A percentile compares a stretch with the other conserved stretches of the same genome.
These are phyloP conservation scores for Platanus orientalis DNA, from an alignment of 164 flowering plant genomes.

Conservation along the genomic window DNA sequence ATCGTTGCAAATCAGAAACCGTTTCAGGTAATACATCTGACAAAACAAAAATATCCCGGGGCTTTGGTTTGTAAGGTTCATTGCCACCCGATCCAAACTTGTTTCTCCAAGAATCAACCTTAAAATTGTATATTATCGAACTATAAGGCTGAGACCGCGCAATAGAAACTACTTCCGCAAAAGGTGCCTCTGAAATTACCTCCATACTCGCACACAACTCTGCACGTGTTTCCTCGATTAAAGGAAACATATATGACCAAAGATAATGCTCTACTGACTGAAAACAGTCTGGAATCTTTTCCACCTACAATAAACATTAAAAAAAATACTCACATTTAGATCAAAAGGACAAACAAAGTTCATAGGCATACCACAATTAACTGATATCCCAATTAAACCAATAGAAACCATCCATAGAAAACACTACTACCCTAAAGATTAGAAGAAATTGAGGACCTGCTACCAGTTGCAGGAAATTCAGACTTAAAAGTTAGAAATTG, in stretches of 20 bases:
- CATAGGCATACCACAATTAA: no score
- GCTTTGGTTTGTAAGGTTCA: conserved; percentile 45
- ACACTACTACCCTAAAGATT: no score
- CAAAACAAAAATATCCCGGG: conserved; percentile 55
- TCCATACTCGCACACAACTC: conserved; percentile 47
- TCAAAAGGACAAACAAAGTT: no score
- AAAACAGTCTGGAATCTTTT: conserved; percentile 47
- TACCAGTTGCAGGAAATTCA: no score
- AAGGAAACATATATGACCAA: conserved; percentile 41
- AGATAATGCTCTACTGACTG: conserved; percentile 41
- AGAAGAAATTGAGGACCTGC: no score
- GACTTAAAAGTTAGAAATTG: no score
- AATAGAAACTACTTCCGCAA: conserved; percentile 32
- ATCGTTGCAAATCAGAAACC: conserved; percentile 31
- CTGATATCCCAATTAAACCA: no score
- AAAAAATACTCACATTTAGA: no score
- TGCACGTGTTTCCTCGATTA: conserved; percentile 55
- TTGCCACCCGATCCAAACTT: conserved; percentile 22
- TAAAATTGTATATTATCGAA: conserved; percentile 27
- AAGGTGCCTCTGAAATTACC: conserved; percentile 38
- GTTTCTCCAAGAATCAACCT: conserved; percentile 52
- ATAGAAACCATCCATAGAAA: no score
- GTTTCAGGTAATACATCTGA: conserved; percentile 45
- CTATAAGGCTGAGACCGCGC: conserved; percentile 17
- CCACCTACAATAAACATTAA: conserved; percentile 32